A percentile compares a stretch with the other conserved stretches of the same genome.
Evolutionary conservation across 2,329 filamentous ascomycete genomes (phyloP).

Genomic region (Bipolaris victoriae): DNA sequence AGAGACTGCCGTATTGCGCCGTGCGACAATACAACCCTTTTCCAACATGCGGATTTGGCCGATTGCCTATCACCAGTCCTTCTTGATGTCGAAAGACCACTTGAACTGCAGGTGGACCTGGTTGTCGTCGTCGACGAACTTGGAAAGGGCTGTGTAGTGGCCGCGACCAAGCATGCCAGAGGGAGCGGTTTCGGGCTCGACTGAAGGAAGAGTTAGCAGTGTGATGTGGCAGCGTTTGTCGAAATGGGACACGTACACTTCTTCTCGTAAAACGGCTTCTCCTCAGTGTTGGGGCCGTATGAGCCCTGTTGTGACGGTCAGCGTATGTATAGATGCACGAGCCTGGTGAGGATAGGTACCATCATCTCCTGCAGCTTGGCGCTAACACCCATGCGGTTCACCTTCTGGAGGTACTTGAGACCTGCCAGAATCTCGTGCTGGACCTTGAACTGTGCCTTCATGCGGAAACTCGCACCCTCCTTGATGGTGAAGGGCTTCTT

Average conservation of each 20-base stretch:
- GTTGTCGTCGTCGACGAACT: conserved; percentile 95
- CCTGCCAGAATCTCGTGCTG: conserved; percentile 96
- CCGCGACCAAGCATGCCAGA: conserved; percentile 88
- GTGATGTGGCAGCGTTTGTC: not conserved
- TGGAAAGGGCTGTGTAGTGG: conserved; percentile 86
- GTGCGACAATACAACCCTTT: conserved; percentile 14
- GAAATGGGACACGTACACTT: conserved; percentile 71
- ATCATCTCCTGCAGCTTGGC: conserved; percentile 99
- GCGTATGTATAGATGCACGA: conserved; percentile 1
- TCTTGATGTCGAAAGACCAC: conserved; percentile 95
- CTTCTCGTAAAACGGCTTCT: conserved; percentile 85
- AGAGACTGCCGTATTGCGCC: conserved; percentile 14
- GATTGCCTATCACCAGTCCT: conserved; percentile 75
- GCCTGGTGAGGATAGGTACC: conserved; percentile 59
- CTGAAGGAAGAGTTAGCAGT: conserved; percentile 54
- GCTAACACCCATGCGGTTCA: conserved; percentile 85
- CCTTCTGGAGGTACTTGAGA: conserved; percentile 92
- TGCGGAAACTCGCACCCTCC: conserved; percentile 90
- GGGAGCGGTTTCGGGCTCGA: conserved; percentile 90
- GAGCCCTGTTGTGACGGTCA: conserved; percentile 68
- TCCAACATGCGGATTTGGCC: not conserved
- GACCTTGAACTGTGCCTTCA: conserved; percentile 93
- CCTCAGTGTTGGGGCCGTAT: conserved; percentile 90
- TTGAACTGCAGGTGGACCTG: conserved; percentile 89
- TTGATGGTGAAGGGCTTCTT: conserved; percentile 97